Conservation (phyloP, 2,329 filamentous ascomycete species). For the Fusarium annulatum region DNA sequence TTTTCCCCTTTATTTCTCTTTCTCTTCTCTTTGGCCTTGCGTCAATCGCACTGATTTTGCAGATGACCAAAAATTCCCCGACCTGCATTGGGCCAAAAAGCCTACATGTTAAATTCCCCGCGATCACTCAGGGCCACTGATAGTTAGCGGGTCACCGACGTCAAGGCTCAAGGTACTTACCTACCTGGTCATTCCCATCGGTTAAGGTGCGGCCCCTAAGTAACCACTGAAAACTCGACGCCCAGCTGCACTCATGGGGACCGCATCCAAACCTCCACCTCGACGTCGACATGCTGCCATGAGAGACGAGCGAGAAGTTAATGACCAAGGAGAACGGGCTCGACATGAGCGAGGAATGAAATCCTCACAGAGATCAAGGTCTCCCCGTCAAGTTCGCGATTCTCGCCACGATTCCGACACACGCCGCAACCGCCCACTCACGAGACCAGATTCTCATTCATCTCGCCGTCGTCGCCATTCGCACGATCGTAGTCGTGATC, state of each 20-base stretch:
- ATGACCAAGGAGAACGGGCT: constrained; percentile 53
- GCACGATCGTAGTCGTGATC: constrained; percentile 53
- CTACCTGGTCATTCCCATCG: constrained; percentile 44
- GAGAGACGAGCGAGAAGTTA: constrained; percentile 52
- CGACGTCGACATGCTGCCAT: constrained; percentile 55
- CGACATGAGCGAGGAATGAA: constrained; percentile 50
- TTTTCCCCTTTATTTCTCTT: not conserved
- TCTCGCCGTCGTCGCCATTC: constrained; percentile 53
- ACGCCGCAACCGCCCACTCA: constrained; percentile 50
- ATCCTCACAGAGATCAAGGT: constrained; percentile 48
- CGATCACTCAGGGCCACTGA: constrained; percentile 32
- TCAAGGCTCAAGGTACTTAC: constrained; percentile 20
- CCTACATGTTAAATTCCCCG: constrained; percentile 27
- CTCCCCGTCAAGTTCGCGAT: constrained; percentile 46
- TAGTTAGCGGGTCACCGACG: constrained; percentile 29
- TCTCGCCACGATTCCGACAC: constrained; percentile 46
- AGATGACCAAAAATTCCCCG: constrained; percentile 9
- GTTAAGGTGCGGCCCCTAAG: constrained; percentile 48
- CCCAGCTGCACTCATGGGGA: constrained; percentile 46
- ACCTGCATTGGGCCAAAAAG: constrained; percentile 19
- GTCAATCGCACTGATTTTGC: constrained; percentile 12
- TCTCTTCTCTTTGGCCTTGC: not conserved
- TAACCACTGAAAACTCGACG: constrained; percentile 54
- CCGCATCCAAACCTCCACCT: constrained; percentile 49
- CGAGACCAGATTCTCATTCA: constrained; percentile 47